Evolutionary conservation across 2,329 filamentous ascomycete genomes (phyloP), one percentile per base, ranked within the genome.

Genomic region (Diaporthe eres): DNA sequence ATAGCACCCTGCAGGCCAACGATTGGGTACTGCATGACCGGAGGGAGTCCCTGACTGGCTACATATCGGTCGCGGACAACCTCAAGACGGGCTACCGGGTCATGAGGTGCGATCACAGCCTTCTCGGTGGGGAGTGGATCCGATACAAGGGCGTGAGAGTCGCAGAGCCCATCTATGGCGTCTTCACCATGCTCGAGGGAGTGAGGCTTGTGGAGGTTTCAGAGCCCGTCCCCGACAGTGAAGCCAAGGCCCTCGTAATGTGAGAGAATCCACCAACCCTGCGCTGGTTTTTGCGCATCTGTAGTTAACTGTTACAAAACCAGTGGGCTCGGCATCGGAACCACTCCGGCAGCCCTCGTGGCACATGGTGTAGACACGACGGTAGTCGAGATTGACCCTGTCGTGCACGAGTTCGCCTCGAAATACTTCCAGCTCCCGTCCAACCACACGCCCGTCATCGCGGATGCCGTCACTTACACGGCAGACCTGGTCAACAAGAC

Each of bases 121-220:
- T 99, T 44, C 89, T 99, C 1, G 97, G 97, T 55, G 97, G 97
- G 49, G 94, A 98, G 84, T 99, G 96, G 96, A 89, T 93, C 17
- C 87, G 87, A 55, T 86, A 85, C 79, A 84, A 80, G 84, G 92
- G 82, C 76, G 88, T 85, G 70, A 86, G 81, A 77, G 89, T 95
- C 25, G 90, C 91, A 15, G 97, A 99, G 84, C 95, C 96, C 0
- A 95, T 99, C 74, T 99, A 98, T 82, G 93, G 95, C 13, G 94
- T 98, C n/a, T 99, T 99, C 83, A 93, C 95, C 37, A 97, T 98
- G 89, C 90, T 99, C 1, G 97, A 99, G 83, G 95, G 96, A 4
- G 93, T 98, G 9, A 91, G 97, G 31, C 89, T 99, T 44, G 88
- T 98, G 34, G 88, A 97, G 79, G 87, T 87, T 0, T 84, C 88